Conservation (phyloP, 257 asterid genomes). For the Solanum ahanhuiri region DNA sequence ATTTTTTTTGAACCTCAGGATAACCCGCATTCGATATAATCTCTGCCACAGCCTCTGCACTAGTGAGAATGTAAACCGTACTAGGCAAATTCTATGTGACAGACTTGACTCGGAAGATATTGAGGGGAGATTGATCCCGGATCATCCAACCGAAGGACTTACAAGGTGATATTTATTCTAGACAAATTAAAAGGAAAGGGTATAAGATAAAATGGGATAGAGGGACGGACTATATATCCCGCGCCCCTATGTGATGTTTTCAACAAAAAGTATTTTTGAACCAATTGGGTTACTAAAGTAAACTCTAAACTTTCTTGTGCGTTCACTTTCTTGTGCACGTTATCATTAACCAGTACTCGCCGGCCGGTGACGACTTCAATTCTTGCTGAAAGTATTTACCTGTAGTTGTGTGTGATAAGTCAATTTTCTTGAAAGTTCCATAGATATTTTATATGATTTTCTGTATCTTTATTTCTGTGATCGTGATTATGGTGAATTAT, state of each 20-base stretch:
- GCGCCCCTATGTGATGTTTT: not conserved
- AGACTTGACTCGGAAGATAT: too few species aligned
- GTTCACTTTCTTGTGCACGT: not conserved
- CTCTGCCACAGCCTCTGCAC: accelerated
- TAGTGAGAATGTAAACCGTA: too few species aligned
- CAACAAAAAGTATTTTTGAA: not conserved
- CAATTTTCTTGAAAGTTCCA: not conserved
- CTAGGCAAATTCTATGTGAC: too few species aligned
- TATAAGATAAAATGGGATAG: too few species aligned
- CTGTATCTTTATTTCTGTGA: not conserved
- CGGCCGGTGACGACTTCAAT: not conserved
- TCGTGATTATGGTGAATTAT: not conserved
- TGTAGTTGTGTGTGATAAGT: not conserved
- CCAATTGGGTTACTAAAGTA: not conserved
- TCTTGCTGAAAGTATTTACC: not conserved
- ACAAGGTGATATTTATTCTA: too few species aligned
- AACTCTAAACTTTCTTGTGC: not conserved
- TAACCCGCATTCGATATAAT: too few species aligned
- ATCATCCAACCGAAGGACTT: too few species aligned
- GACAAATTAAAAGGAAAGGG: too few species aligned
- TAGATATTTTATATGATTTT: not conserved
- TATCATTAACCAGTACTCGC: not conserved
- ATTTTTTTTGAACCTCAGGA: too few species aligned
- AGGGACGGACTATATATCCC: not conserved
- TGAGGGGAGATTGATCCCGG: accelerated